Evolutionary conservation across 345 rosid species (phyloP), one percentile per base, ranked within the genome.

Genomic region (Hypericum perforatum): DNA sequence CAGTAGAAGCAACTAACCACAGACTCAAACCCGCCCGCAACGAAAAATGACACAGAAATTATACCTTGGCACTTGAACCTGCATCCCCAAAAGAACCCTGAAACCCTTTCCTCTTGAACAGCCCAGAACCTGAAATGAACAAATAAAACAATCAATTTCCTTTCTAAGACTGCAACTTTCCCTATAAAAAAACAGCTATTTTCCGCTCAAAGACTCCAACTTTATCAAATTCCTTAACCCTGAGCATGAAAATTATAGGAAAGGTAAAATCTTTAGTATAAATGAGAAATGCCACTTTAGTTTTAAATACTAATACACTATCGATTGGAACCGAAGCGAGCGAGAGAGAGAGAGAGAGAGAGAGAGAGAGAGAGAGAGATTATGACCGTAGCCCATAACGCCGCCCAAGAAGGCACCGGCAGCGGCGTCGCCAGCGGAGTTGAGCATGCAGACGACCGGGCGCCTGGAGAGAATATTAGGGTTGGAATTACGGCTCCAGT

Each of bases 371-470:
- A 45, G 38, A 37, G 56, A 9, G 43, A 8, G 8, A 88, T 12
- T 11, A 8, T 5, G n/a, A 45, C 98, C 97, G 57, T 74, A 88
- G 59, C 95, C 95, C 55, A 83, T 83, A 51, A 88, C 75, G 58
- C 94, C 80, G 60, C 97, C 95, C 89, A 80, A 77, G 52, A 92
- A 64, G 46, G 91, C 91, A 53, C 98, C 98, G n/a, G 80, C 83
- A 37, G 82, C 82, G 49, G 97, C 67, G 76, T 88, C 95, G 42
- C 77, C 80, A 0, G 81, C 87, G 68, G 76, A 83, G 47, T 81
- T 82, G 58, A 76, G 39, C 64, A 92, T 67, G 64, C 98, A 92
- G 47, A 82, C 84, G 45, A 16, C 11, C n/a, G 48, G 48, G 15
- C 48, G 7, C 2, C 15, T 16, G 13, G 48, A 16, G 48, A 45